phyloP scores from a whole-genome alignment of 306 rosid species.

The Vigna hirtella region DNA sequence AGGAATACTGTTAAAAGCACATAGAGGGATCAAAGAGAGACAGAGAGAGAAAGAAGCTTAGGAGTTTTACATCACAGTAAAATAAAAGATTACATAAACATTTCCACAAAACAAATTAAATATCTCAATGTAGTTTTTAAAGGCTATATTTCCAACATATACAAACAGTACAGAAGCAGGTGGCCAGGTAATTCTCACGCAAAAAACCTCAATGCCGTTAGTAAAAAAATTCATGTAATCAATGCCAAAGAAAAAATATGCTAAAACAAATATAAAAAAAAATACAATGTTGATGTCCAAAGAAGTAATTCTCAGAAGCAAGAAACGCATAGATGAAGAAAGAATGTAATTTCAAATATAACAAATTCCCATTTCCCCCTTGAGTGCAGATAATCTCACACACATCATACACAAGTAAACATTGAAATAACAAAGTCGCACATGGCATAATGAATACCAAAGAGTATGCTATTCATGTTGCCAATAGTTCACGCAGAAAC shows the following conservation, averaged over 20 bases:
- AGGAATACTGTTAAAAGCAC: not conserved
- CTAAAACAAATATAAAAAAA: too few relatives aligned
- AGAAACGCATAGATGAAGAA: not conserved
- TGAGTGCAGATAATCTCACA: not conserved
- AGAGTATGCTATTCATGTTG: not conserved
- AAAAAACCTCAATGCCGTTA: not conserved
- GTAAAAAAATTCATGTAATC: not conserved
- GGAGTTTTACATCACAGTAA: not conserved
- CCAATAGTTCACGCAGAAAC: not conserved
- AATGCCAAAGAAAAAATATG: not conserved
- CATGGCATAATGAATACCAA: not conserved
- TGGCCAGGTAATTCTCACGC: not conserved
- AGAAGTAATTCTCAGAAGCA: not conserved
- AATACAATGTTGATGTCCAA: not conserved
- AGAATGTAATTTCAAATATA: not conserved
- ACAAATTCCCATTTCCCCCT: not conserved
- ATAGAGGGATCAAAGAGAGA: not conserved
- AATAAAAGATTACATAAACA: not conserved
- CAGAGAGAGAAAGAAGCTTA: too few relatives aligned
- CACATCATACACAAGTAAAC: not conserved
- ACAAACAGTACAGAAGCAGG: not conserved
- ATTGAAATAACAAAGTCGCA: not conserved
- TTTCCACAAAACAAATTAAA: not conserved
- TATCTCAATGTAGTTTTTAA: not conserved
- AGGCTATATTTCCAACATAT: too few relatives aligned